Evolutionary conservation across 768 basidiomycete species (phyloP).

Genomic region (Leccinum ochraceum): DNA sequence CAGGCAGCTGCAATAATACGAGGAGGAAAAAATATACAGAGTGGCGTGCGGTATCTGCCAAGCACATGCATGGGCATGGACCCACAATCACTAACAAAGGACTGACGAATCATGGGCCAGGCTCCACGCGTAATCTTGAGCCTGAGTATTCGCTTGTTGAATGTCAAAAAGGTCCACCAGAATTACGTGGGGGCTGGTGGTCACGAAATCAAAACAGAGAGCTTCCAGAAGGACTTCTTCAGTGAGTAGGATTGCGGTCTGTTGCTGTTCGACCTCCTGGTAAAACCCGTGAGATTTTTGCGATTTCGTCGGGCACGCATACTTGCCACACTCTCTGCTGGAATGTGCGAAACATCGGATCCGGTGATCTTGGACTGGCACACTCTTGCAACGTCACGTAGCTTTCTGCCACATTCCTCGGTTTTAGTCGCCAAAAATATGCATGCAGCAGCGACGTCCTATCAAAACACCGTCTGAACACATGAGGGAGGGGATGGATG

Average conservation of each 20-base stretch:
- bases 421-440: slow-evolving; percentile 92
- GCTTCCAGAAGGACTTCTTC: slow-evolving; percentile 83
- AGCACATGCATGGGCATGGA: slow-evolving; percentile 9
- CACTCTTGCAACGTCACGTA: slow-evolving; percentile 80
- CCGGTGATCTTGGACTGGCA: slow-evolving; percentile 67
- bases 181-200: slow-evolving; percentile 74
- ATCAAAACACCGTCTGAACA: slow-evolving; percentile 11
- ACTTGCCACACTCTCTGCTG: slow-evolving; percentile 66
- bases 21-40: slow-evolving; percentile 71
- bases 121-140: slow-evolving; percentile 83
- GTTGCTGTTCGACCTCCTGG: slow-evolving; percentile 77
- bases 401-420: slow-evolving; percentile 84
- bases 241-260: slow-evolving; percentile 64
- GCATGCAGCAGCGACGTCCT: slow-evolving; percentile 86
- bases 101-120: slow-evolving; percentile 85
- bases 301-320: background rate
- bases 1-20: slow-evolving; percentile 76
- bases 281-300: slow-evolving; percentile 2
- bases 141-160: slow-evolving; percentile 43
- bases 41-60: slow-evolving; percentile 72
- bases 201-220: slow-evolving; percentile 83
- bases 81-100: background rate
- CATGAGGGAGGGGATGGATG: slow-evolving; percentile 8
- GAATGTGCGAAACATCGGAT: slow-evolving; percentile 54
- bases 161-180: slow-evolving; percentile 72